These are phyloP conservation scores for Aspergillus flavus DNA, from an alignment of 2,329 filamentous ascomycete genomes.

Conservation along the genomic window DNA sequence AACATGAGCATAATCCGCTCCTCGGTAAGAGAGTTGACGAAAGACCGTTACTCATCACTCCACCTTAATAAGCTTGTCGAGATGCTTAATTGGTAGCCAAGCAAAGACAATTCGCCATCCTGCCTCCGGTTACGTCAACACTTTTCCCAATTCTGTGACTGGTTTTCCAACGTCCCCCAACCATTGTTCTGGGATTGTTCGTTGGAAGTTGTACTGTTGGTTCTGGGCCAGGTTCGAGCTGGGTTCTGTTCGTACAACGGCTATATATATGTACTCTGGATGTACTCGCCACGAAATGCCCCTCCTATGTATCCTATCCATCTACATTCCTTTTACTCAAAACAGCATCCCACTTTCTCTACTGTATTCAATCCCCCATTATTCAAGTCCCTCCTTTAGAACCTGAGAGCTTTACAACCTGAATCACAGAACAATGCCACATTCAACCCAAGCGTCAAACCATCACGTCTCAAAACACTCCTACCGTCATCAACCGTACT, in stretches of 20 bases:
- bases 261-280: too few species aligned
- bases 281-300: too few species aligned
- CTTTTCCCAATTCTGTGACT: background rate
- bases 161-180: too few species aligned
- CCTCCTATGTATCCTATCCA: too few species aligned
- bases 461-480: background rate
- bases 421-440: background rate
- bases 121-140: slow-evolving; percentile 1
- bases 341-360: too few species aligned
- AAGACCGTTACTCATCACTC: background rate
- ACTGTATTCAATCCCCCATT: too few species aligned
- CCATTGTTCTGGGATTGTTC: background rate
- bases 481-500: background rate
- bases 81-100: slow-evolving; percentile 4
- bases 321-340: too few species aligned
- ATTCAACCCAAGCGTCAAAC: background rate
- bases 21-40: too few species aligned
- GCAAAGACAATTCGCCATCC: background rate
- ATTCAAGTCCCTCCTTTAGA: background rate
- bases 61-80: slow-evolving; percentile 1
- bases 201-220: too few species aligned
- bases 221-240: too few species aligned
- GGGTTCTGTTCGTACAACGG: too few species aligned
- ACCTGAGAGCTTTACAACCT: background rate
- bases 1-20: too few species aligned